These are phyloP conservation scores for Lyophyllum semitale DNA, from an alignment of 768 basidiomycete genomes.

Conservation along the genomic window DNA sequence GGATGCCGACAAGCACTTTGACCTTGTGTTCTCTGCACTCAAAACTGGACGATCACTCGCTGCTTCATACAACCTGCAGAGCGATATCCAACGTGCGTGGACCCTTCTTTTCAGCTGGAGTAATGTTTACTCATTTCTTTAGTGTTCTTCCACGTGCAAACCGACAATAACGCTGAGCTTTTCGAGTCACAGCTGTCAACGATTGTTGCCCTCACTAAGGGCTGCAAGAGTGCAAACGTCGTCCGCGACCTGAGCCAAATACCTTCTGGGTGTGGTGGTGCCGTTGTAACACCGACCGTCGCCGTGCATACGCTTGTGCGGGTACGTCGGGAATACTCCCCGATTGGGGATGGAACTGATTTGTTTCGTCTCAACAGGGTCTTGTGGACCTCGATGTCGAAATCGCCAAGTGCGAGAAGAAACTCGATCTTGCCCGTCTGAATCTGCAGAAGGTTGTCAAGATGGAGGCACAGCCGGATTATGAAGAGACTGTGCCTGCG, in stretches of 20 bases:
- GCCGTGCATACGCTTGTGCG: slow-evolving; percentile 84
- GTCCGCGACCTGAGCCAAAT: slow-evolving; percentile 66
- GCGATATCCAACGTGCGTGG: slow-evolving; percentile 74
- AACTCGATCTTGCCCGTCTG: slow-evolving; percentile 69
- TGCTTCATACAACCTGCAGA: slow-evolving; percentile 87
- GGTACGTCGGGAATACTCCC: slow-evolving; percentile 41
- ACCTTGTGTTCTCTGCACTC: slow-evolving; percentile 79
- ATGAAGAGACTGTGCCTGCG: slow-evolving; percentile 77
- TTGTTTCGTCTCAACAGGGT: slow-evolving; percentile 52
- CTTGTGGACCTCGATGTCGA: slow-evolving; percentile 88
- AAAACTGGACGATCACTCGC: slow-evolving; percentile 83
- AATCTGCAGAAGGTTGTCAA: slow-evolving; percentile 80
- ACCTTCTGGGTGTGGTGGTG: slow-evolving; percentile 86
- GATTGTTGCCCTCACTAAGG: slow-evolving; percentile 83
- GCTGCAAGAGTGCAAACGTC: slow-evolving; percentile 76
- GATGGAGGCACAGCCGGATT: slow-evolving; percentile 70
- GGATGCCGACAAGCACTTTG: slow-evolving; percentile 83
- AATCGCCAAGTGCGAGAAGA: slow-evolving; percentile 89
- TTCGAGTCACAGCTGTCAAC: slow-evolving; percentile 76
- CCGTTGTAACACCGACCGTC: slow-evolving; percentile 73
- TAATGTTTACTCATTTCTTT: background rate
- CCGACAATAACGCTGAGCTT: slow-evolving; percentile 60
- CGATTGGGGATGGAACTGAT: background rate
- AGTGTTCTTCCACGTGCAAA: slow-evolving; percentile 82
- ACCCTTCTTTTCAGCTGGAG: too few species aligned